Percentiles rank a stretch among this genome's conserved stretches.
Evolutionary conservation across 805 yeast species (phyloP).

Genomic region (Wickerhamiella occidentalis): DNA sequence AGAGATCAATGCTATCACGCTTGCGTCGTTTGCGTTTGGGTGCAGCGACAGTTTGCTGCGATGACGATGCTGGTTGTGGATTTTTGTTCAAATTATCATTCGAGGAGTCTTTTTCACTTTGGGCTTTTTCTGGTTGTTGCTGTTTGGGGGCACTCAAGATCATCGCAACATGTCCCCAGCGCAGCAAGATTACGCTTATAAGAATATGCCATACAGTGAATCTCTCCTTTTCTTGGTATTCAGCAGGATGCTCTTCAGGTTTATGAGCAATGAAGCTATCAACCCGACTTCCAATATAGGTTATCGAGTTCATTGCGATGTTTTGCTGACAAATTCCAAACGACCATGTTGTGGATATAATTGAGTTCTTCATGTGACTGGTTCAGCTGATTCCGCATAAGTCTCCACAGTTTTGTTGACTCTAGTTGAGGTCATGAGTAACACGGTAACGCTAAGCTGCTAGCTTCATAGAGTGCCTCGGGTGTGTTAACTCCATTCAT

Average conservation of each 20-base stretch:
- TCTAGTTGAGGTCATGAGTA: no score
- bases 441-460: no score
- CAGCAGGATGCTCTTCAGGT: not conserved
- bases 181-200: slow-evolving; percentile 2
- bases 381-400: no score
- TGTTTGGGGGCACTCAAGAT: not conserved
- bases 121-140: not conserved
- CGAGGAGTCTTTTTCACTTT: not conserved
- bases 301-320: slow-evolving; percentile 14
- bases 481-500: no score
- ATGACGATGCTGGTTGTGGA: no score
- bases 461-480: no score
- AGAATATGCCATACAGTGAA: slow-evolving; percentile 7
- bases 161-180: slow-evolving; percentile 10
- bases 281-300: slow-evolving; percentile 13
- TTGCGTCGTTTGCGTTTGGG: not conserved
- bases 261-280: slow-evolving; percentile 9
- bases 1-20: slow-evolving; percentile 4
- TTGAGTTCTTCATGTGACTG: no score
- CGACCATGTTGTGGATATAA: no score
- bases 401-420: no score
- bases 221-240: slow-evolving; percentile 1
- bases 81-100: no score
- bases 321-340: slow-evolving; percentile 1
- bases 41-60: not conserved